Evolutionary conservation across 441 rosid genomes (phyloP), one percentile per base, ranked within the genome.

Genomic region (Corymbia citriodora): DNA sequence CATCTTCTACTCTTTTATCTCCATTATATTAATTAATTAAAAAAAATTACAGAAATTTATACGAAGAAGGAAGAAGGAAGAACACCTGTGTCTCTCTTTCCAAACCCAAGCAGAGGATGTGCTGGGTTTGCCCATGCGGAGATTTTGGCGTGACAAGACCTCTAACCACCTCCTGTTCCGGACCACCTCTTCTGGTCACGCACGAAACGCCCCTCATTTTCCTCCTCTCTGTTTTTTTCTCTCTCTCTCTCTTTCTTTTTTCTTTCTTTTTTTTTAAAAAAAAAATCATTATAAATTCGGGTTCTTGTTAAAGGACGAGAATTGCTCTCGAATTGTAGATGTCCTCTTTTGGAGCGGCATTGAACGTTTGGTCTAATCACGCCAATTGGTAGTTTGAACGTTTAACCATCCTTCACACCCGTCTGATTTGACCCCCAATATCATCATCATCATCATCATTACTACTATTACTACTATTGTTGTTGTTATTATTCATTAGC

Each of bases 61-160:
- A 59, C n/a, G 65, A 59, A 59, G 25, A 23, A 40, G 45, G 65
- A 29, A 57, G 45, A 40, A 40, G 40, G 13, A 23, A 23, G 63
- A 23, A 57, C 2, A 57, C 29, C 63, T 23, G 27, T 23, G 27
- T 57, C 27, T 40, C 40, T 40, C 5, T 23, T 29, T 23, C 29
- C 6, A 57, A 57, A 9, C 50, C 50, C 52, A 21, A 11, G 50
- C 83, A 7, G 50, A 6, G 27, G 18, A 13, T 16, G 33, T 29
- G 70, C 18, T 14, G 54, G 54, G 7, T 40, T 11, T 11, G 2
- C 83, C 83, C 50, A 16, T 74, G 83, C 21, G 83, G 40, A 50
- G 29, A 13, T 61, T 21, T 82, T 27, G 68, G 33, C 15, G 48
- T 87, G 93, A 92, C 89, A 91, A 89, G 94, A 93, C 93, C 59